Percentiles rank a stretch among this genome's conserved stretches.
phyloP scores from a whole-genome alignment of 2,329 filamentous ascomycete genomes.

The Aspergillus sp. region DNA sequence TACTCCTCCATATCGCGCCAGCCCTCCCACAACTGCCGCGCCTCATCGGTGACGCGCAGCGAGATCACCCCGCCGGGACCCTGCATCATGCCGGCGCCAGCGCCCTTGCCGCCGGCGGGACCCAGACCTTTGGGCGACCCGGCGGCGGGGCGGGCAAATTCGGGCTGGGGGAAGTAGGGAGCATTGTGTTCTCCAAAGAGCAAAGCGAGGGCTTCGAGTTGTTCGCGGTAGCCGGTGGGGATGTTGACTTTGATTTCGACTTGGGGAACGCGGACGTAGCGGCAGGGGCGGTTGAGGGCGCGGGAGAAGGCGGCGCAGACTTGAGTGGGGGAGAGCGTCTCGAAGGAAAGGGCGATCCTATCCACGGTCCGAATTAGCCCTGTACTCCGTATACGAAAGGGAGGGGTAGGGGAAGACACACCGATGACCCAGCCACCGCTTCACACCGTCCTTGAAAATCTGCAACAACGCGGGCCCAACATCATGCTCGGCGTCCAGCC shows the following conservation, averaged over 20 bases:
- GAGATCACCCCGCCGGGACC: constrained; percentile 48
- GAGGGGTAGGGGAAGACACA: constrained; percentile 31
- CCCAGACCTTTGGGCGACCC: constrained; percentile 32
- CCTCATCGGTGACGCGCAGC: constrained; percentile 64
- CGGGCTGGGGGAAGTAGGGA: constrained; percentile 56
- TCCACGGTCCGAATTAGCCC: not conserved
- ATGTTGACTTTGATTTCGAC: constrained; percentile 82
- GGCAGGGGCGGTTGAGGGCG: constrained; percentile 68
- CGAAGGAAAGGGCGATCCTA: constrained; percentile 83
- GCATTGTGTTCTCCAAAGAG: constrained; percentile 52
- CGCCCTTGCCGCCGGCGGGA: constrained; percentile 32
- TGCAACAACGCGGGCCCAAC: constrained; percentile 86
- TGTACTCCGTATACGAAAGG: not conserved
- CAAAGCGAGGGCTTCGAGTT: constrained; percentile 60
- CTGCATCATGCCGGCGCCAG: constrained; percentile 40
- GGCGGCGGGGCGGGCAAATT: constrained; percentile 38
- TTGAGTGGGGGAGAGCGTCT: constrained; percentile 74
- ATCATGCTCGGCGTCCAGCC: constrained; percentile 94
- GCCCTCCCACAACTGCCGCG: constrained; percentile 81
- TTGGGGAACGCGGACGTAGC: constrained; percentile 62
- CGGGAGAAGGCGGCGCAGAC: constrained; percentile 72
- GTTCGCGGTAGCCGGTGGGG: constrained; percentile 78
- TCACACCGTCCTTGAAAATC: constrained; percentile 85
- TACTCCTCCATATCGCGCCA: constrained; percentile 89
- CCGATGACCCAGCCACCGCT: constrained; percentile 71